Evolutionary conservation across 106 monocot genomes (phyloP).

Genomic region (Dendrobium officinale): DNA sequence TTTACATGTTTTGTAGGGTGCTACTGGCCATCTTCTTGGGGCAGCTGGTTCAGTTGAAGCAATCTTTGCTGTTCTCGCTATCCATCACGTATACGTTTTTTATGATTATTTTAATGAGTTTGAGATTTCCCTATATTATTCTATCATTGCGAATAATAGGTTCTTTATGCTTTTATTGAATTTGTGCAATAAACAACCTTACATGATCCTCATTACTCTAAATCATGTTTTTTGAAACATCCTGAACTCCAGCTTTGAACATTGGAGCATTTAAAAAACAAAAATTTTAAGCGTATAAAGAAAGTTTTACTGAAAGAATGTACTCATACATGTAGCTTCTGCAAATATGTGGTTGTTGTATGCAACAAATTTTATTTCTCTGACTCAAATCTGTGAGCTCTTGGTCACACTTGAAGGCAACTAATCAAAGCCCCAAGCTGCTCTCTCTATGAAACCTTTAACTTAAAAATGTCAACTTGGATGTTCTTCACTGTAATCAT

Average conservation of each 20-base stretch:
- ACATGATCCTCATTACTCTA: neutral
- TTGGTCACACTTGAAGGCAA: no score
- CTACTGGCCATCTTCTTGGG: slow-evolving; percentile 93
- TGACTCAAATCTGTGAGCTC: no score
- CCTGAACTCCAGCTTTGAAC: neutral
- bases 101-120: neutral
- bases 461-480: neutral
- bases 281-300: no score
- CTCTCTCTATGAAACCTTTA: neutral
- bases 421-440: neutral
- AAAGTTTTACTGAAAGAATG: neutral
- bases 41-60: slow-evolving; percentile 99
- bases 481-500: neutral
- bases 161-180: neutral
- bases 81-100: slow-evolving; percentile 59
- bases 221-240: neutral
- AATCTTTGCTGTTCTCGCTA: slow-evolving; percentile 77
- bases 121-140: neutral
- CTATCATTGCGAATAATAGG: neutral
- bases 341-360: neutral
- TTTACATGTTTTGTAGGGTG: slow-evolving; percentile 47
- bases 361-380: no score
- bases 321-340: neutral
- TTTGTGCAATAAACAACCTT: neutral
- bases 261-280: neutral